These are phyloP conservation scores for Auricularia sp. DNA, from an alignment of 768 basidiomycete species.

Conservation along the genomic window DNA sequence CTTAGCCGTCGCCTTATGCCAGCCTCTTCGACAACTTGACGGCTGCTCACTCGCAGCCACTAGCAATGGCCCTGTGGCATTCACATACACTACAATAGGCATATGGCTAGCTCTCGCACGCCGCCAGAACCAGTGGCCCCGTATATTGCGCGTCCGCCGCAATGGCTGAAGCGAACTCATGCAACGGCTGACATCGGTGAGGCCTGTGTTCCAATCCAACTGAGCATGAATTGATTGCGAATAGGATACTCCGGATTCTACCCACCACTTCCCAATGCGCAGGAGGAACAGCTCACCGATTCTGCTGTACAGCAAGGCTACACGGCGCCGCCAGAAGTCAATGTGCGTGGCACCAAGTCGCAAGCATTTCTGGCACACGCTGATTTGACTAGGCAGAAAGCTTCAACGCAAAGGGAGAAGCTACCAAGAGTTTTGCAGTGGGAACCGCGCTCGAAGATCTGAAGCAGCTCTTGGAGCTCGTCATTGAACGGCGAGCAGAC, in stretches of 20 bases:
- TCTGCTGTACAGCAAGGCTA: constrained; percentile 60
- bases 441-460: constrained; percentile 51
- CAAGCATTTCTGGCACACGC: too few species aligned
- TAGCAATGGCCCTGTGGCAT: too few species aligned
- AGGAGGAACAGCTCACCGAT: constrained; percentile 64
- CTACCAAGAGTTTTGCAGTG: constrained; percentile 42
- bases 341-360: constrained; percentile 32
- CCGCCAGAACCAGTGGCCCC: neutral
- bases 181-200: constrained; percentile 59
- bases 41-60: too few species aligned
- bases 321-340: constrained; percentile 40
- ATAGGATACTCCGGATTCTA: constrained; percentile 68
- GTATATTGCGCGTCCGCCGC: constrained; percentile 35
- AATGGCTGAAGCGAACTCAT: constrained; percentile 65
- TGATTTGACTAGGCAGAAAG: constrained; percentile 42
- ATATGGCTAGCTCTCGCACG: neutral
- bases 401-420: constrained; percentile 47
- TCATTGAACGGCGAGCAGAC: constrained; percentile 56
- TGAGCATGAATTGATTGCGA: neutral
- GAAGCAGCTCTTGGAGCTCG: constrained; percentile 54
- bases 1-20: too few species aligned
- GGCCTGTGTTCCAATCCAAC: constrained; percentile 10
- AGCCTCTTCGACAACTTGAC: too few species aligned
- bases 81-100: too few species aligned
- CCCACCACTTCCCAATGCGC: constrained; percentile 64